These are phyloP conservation scores for Yamadazyma dushanensis DNA, from an alignment of 1,139 yeast genomes.

Conservation along the genomic window DNA sequence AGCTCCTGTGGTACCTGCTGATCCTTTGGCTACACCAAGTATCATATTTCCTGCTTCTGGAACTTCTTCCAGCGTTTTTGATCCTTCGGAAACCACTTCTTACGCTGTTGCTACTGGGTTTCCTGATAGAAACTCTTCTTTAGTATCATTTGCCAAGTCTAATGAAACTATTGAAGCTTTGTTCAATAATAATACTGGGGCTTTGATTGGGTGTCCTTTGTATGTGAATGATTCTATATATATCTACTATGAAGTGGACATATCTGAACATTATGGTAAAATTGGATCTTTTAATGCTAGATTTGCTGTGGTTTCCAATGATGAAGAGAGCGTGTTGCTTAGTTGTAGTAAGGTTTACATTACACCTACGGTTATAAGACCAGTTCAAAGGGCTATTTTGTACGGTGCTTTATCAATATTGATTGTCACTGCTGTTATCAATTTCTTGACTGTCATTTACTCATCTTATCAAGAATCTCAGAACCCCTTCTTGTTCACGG, in stretches of 20 bases:
- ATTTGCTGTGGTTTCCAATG: conserved; percentile 42
- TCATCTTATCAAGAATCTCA: conserved; percentile 66
- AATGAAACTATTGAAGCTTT: conserved; percentile 23
- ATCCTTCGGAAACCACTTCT: too few species aligned
- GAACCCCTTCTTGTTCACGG: conserved; percentile 56
- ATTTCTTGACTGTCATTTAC: conserved; percentile 43
- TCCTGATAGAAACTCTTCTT: neutral
- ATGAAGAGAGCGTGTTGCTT: conserved; percentile 31
- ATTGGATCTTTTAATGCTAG: conserved; percentile 45
- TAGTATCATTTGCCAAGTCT: conserved; percentile 11
- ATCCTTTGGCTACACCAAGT: neutral
- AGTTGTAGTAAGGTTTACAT: conserved; percentile 51
- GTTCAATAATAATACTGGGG: conserved; percentile 28
- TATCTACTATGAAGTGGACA: conserved; percentile 40
- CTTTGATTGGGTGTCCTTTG: conserved; percentile 41
- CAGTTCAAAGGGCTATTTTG: conserved; percentile 37
- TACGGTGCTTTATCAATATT: conserved; percentile 42
- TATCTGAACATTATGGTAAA: conserved; percentile 30
- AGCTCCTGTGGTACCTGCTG: neutral
- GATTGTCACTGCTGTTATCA: conserved; percentile 42
- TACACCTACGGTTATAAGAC: conserved; percentile 44
- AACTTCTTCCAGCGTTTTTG: neutral
- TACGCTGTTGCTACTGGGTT: neutral
- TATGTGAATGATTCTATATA: conserved; percentile 40
- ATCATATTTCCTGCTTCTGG: neutral